Conservation (phyloP, 192 early-diverging fungal genomes). For the Funneliformis geosporum region DNA sequence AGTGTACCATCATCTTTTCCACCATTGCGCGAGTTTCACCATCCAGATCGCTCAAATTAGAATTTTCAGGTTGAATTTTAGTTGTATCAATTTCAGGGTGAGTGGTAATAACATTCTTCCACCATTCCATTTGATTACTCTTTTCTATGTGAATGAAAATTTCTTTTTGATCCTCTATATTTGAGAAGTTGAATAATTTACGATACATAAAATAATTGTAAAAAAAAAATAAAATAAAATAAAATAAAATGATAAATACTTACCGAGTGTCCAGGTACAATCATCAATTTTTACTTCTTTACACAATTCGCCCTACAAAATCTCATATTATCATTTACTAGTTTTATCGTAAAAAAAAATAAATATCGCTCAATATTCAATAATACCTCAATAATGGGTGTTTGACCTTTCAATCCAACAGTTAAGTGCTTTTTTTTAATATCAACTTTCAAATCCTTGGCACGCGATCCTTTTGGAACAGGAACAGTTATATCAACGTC, state of each 20-base stretch:
- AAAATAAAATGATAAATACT: slow-evolving; percentile 8
- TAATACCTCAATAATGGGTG: slow-evolving; percentile 70
- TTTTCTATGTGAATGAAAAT: slow-evolving; percentile 84
- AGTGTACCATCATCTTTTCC: slow-evolving; percentile 90
- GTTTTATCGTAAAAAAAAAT: background rate
- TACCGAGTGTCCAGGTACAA: slow-evolving; percentile 78
- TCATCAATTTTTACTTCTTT: slow-evolving; percentile 74
- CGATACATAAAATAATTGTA: background rate
- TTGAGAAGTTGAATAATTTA: background rate
- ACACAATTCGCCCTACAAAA: slow-evolving; percentile 65
- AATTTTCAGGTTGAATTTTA: slow-evolving; percentile 88
- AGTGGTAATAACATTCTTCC: slow-evolving; percentile 81
- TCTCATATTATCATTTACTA: background rate
- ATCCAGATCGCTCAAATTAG: slow-evolving; percentile 81
- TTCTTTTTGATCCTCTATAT: slow-evolving; percentile 65
- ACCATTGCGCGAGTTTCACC: slow-evolving; percentile 91
- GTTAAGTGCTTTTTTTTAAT: slow-evolving; percentile 69
- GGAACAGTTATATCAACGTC: slow-evolving; percentile 78
- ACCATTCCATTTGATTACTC: slow-evolving; percentile 80
- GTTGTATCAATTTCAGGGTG: slow-evolving; percentile 87
- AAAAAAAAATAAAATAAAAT: background rate
- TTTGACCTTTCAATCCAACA: slow-evolving; percentile 70
- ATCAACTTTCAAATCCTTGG: slow-evolving; percentile 63
- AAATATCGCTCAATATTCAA: background rate
- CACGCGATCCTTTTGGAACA: slow-evolving; percentile 72